Conservation (phyloP, 1,284 basidiomycete genomes). For the Malassezia cuniculi region DNA sequence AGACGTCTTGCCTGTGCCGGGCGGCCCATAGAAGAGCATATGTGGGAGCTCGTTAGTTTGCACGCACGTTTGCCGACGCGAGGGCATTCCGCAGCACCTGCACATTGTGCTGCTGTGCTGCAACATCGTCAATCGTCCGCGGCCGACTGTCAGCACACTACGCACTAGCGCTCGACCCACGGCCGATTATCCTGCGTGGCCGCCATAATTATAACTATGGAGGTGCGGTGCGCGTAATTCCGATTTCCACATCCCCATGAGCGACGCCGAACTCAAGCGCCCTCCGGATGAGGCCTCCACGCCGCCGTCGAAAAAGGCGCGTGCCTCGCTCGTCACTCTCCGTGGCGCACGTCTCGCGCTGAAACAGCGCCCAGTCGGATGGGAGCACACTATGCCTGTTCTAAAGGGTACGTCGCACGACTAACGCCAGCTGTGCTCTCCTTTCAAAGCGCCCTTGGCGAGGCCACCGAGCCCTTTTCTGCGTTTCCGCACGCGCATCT, state of each 20-base stretch:
- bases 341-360: constrained; percentile 59
- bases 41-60: constrained; percentile 66
- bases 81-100: constrained; percentile 80
- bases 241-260: no score
- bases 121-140: constrained; percentile 92
- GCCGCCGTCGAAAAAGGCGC: background rate
- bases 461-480: constrained; percentile 42
- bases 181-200: constrained; percentile 8
- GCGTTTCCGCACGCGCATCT: constrained; percentile 57
- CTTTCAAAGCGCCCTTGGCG: constrained; percentile 25
- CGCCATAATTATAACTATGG: no score
- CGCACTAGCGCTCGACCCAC: constrained; percentile 16
- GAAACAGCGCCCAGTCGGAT: constrained; percentile 62
- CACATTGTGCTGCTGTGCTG: constrained; percentile 91
- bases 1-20: constrained; percentile 96
- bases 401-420: constrained; percentile 56
- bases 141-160: constrained; percentile 57
- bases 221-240: no score
- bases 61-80: constrained; percentile 71
- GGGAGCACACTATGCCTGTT: constrained; percentile 65
- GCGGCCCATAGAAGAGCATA: constrained; percentile 98
- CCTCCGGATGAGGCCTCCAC: constrained; percentile 4
- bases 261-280: no score
- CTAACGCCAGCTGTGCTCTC: constrained; percentile 18
- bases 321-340: constrained; percentile 33